Evolutionary conservation across 1,284 basidiomycete species (phyloP), one percentile per base, ranked within the genome.

Genomic region (Trametes sp.): DNA sequence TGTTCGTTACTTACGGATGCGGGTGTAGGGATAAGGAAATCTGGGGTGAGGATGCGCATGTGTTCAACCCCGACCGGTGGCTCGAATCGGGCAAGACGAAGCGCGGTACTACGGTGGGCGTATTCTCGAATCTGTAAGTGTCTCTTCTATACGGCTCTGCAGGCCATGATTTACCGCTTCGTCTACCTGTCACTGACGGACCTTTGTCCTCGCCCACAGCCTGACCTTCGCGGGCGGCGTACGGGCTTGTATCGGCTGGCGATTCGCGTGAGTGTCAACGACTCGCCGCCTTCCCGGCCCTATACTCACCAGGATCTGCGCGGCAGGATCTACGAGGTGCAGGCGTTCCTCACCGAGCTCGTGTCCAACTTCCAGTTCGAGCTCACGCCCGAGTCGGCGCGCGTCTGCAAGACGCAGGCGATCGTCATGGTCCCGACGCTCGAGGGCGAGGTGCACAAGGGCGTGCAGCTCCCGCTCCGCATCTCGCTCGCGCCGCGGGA

Each of bases 401-500:
- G 78, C 26, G 70, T 85, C n/a, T 75, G 82, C 49, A 75, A 82
- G 64, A 82, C 83, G 66, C 80, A 82, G 11, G 82, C 82, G 67
- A 70, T 84, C 52, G 82, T 84, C 3, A 84, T 84, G 82, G 70
- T 84, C n/a, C 84, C 84, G 9, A 83, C 82, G 19, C 72, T 85
- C 21, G 80, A 81, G 62, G 83, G 82, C n/a, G 80, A 85, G 67
- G 72, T 80, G 57, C 66, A 75, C 46, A 80, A 80, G 63, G 84
- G 83, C 33, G 82, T 81, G 55, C 84, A 85, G 66, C 66, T 88
- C 52, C 86, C 85, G 5, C 72, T 88, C 60, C 72, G 69, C 26
- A 77, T 87, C 31, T 78, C 77, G 2, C 68, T 82, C 26, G 79
- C 77, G 13, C 69, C 74, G 31, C 70, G 75, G 49, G 77, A 76